Evolutionary conservation across 2,329 filamentous ascomycete species (phyloP).

Genomic region (Aspergillus pseudoviridinutans): DNA sequence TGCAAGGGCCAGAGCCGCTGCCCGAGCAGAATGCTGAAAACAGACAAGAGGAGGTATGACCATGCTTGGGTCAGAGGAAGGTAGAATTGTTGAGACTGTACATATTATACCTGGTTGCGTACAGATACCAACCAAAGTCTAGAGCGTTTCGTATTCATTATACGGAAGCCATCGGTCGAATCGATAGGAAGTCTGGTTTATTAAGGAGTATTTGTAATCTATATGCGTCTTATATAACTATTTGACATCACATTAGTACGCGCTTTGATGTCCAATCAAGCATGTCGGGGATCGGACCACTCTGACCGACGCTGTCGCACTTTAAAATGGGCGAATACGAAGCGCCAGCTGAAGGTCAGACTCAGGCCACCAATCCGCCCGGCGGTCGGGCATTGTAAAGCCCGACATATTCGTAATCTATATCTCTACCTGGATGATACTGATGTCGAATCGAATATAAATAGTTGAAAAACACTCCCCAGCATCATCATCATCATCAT

Average conservation of each 20-base stretch:
- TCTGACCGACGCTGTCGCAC: neutral
- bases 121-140: too few species aligned
- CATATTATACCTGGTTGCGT: too few species aligned
- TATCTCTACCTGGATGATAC: neutral
- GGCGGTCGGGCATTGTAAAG: neutral
- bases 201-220: neutral
- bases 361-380: neutral
- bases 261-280: neutral
- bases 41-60: neutral
- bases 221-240: neutral
- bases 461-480: neutral
- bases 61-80: neutral
- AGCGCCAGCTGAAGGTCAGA: too few species aligned
- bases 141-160: too few species aligned
- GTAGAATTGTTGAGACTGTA: neutral
- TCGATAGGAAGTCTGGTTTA: too few species aligned
- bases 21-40: neutral
- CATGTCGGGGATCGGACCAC: neutral
- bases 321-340: neutral
- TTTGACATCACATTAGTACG: neutral
- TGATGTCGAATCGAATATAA: neutral
- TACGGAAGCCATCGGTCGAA: too few species aligned
- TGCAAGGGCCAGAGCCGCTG: conserved; percentile 9
- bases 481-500: neutral
- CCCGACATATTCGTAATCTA: neutral